Base-by-base conservation (phyloP, 306 rosid genomes). In the Corylus avellana region DNA sequence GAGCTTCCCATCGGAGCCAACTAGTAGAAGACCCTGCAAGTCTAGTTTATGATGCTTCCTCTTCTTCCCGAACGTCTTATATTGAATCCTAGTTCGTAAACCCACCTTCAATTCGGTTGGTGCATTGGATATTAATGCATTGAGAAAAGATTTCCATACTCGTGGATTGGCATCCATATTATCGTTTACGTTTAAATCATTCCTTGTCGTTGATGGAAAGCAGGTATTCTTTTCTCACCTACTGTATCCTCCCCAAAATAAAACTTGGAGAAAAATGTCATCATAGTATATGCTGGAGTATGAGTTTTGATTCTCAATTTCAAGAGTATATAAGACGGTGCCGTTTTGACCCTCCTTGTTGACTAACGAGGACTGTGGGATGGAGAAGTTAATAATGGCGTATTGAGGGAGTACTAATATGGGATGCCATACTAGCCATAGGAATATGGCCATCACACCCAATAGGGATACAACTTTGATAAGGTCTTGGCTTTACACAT, bases 221-320 rank as follows among this genome's bases (percentile, higher is more conserved):
- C 55, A 8, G 77, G 39, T 51, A 85, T 76, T 76, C 74, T 83
- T 80, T 75, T 84, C 75, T 83, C 69, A 17, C 78, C 90, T 44
- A 80, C 83, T 39, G 44, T 58, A 13, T 86, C 83, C 12, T 87
- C 63, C 61, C 87, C 89, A 58, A 61, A 78, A 25, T 75, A 58
- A 87, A 86, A 86, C 3, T 71, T 76, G 73, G 73, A 89, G 29
- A 5, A 49, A 0, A 51, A 75, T 70, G 51, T 79, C 81, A 3
- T 86, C 89, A 58, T 70, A 76, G 78, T 3, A 78, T 73, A 86
- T 42, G 55, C 76, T 76, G 20, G 87, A 86, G 42, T 86, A 87
- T 79, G 76, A 76, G 87, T 83, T 86, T 7, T 81, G 57, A 75
- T 89, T 86, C 50, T 83, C 58, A 1, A 89, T 86, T 72, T 89